Evolutionary conservation across 805 yeast genomes (phyloP).

Genomic region (Wickerhamiella bombiphila): DNA sequence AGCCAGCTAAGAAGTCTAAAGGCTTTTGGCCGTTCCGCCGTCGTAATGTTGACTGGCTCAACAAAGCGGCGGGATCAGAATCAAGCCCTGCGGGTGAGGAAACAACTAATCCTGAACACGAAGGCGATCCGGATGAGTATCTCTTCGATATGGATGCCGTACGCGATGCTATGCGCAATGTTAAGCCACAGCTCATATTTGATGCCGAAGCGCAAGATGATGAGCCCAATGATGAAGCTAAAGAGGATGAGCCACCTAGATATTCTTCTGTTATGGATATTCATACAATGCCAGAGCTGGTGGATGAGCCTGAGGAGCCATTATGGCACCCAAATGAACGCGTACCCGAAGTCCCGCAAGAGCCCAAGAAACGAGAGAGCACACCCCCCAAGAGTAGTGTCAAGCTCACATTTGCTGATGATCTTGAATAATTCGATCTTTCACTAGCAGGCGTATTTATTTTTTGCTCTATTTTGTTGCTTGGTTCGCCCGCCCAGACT

Average conservation of each 20-base stretch:
- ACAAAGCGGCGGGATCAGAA: slow-evolving; percentile 23
- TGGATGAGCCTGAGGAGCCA: slow-evolving; percentile 3
- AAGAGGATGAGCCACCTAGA: not conserved
- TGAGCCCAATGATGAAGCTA: slow-evolving; percentile 1
- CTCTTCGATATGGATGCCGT: slow-evolving; percentile 29
- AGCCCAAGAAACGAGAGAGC: not conserved
- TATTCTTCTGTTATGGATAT: not conserved
- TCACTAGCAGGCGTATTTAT: too few species aligned
- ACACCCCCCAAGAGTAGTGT: not conserved
- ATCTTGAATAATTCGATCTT: too few species aligned
- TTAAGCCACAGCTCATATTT: slow-evolving; percentile 20
- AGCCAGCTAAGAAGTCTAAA: slow-evolving; percentile 23
- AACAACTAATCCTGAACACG: slow-evolving; percentile 18
- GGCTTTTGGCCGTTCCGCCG: slow-evolving; percentile 19
- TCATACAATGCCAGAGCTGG: slow-evolving; percentile 1
- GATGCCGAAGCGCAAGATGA: slow-evolving; percentile 9
- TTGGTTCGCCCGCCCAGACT: too few species aligned
- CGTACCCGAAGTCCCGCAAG: not conserved
- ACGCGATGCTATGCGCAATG: slow-evolving; percentile 22
- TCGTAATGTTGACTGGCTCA: slow-evolving; percentile 47
- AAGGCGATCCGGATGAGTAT: slow-evolving; percentile 27
- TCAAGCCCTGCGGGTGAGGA: slow-evolving; percentile 2
- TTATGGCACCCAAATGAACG: not conserved
- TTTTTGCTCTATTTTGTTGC: too few species aligned
- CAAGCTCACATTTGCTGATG: not conserved